Conservation (phyloP, 148 eudicot genomes). For the Pharnaceum exiguum region DNA sequence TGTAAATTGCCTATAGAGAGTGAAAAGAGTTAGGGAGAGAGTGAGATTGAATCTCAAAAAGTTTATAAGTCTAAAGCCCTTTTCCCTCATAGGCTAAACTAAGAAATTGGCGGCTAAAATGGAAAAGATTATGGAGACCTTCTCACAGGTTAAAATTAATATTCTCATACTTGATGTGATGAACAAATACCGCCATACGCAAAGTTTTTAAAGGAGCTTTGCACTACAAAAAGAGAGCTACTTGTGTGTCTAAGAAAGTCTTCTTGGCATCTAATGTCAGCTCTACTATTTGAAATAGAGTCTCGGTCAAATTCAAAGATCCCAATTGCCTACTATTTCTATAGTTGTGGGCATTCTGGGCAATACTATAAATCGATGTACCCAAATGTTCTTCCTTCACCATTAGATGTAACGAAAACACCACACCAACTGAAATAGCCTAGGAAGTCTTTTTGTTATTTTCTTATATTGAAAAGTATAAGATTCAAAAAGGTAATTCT, state of each 20-base stretch:
- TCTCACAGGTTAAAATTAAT: too few species aligned
- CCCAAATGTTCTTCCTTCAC: too few species aligned
- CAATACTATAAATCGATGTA: too few species aligned
- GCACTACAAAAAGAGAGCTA: background rate
- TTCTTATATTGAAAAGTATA: too few species aligned
- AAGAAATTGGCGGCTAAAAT: background rate
- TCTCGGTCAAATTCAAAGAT: background rate
- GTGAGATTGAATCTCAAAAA: background rate
- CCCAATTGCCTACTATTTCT: background rate
- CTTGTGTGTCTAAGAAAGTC: background rate
- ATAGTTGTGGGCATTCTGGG: background rate
- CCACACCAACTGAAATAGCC: too few species aligned
- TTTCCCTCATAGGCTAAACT: background rate
- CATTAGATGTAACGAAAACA: too few species aligned
- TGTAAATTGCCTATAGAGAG: too few species aligned
- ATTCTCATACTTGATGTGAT: too few species aligned
- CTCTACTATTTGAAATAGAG: background rate
- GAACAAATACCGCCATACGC: too few species aligned
- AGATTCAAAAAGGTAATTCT: too few species aligned
- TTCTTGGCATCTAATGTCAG: background rate
- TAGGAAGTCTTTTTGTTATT: too few species aligned
- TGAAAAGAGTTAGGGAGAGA: too few species aligned
- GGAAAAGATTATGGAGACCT: background rate
- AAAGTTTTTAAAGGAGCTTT: background rate
- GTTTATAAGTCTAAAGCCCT: background rate